phyloP scores from a whole-genome alignment of 176 grass and related monocot species.

The Eleusine coracana region DNA sequence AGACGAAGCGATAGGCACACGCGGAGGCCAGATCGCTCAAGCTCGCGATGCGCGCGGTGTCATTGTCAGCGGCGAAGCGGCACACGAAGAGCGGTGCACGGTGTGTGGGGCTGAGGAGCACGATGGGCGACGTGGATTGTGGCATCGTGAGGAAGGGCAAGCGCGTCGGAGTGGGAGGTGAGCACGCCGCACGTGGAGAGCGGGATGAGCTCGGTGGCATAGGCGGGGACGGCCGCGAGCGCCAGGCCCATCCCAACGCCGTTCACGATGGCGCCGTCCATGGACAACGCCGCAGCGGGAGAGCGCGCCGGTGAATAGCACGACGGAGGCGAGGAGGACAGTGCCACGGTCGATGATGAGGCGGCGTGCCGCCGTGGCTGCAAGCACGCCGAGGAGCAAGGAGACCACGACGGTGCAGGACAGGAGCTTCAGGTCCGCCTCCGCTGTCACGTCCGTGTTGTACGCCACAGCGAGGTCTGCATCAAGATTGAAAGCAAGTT shows the following conservation, averaged over 20 bases:
- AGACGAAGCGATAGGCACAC: too few relatives aligned
- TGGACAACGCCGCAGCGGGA: constrained; percentile 17
- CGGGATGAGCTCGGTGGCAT: constrained; percentile 38
- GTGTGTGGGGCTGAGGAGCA: too few relatives aligned
- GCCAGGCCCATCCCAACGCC: constrained; percentile 42
- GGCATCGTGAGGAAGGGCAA: too few relatives aligned
- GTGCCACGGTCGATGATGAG: constrained; percentile 25
- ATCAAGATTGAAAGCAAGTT: neutral
- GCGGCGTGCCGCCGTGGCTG: constrained; percentile 14
- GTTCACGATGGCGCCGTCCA: constrained; percentile 37
- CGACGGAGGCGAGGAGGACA: constrained; percentile 30
- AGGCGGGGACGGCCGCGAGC: constrained; percentile 48
- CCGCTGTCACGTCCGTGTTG: constrained; percentile 34
- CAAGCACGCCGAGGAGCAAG: constrained; percentile 10
- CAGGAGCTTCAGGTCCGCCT: constrained; percentile 41
- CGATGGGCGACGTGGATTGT: too few relatives aligned
- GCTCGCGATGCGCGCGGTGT: too few relatives aligned
- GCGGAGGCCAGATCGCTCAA: too few relatives aligned
- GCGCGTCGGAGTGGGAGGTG: constrained; percentile 44
- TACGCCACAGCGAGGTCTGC: constrained; percentile 51
- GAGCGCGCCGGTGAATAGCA: constrained; percentile 37
- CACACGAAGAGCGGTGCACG: too few relatives aligned
- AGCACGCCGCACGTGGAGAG: constrained; percentile 14
- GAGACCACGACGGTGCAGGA: constrained; percentile 31
- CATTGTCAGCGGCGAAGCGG: too few relatives aligned